Base-by-base conservation (phyloP, 192 early-diverging fungal genomes). In the Coemansia sp. region DNA sequence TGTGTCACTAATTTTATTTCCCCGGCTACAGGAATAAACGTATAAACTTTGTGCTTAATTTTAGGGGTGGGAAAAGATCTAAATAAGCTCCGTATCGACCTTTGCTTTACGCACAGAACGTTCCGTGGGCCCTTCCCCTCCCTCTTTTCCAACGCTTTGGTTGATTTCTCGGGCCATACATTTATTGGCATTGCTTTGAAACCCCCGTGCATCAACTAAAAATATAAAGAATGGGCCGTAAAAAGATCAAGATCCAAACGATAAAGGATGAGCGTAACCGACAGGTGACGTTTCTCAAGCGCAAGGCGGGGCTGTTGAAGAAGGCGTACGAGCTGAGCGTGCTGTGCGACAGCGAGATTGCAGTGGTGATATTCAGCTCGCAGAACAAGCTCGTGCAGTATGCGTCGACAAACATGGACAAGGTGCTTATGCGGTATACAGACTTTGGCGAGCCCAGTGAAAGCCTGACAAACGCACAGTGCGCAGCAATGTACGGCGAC, bases 301-400 rank as follows among this genome's bases (percentile, higher is more conserved):
- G 96, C 63, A 95, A 96, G 74, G 87, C 87, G 26, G 96, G 96
- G 11, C 82, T 98, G 60, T 91, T 97, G 87, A 98, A 98, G 75
- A 98, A 98, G 78, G 94, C 96, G 0, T 93, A 94, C 78, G 96
- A 98, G 72, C 86, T 98, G 22, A 89, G 87, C 57, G 93, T 97
- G 2, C 82, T 98, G 7, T 98, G 96, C 84, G 93, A 92, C 72
- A 94, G 93, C 83, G 92, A 98, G 71, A 93, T 98, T 31, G 94
- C 90, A 5, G 83, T 98, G 11, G 90, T 98, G 52, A 94, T 98
- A 68, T 96, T 98, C 83, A 95, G 90, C 76, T 88, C 85, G 19
- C 93, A 91, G 62, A 91, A 93, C 80, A 97, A 97, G 70, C 81
- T 98, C 8, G 90, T 94, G 37, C 93, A 97, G 74, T 98, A 94